Conservation (phyloP, 257 asterid genomes). For the Solanum paucissectum region DNA sequence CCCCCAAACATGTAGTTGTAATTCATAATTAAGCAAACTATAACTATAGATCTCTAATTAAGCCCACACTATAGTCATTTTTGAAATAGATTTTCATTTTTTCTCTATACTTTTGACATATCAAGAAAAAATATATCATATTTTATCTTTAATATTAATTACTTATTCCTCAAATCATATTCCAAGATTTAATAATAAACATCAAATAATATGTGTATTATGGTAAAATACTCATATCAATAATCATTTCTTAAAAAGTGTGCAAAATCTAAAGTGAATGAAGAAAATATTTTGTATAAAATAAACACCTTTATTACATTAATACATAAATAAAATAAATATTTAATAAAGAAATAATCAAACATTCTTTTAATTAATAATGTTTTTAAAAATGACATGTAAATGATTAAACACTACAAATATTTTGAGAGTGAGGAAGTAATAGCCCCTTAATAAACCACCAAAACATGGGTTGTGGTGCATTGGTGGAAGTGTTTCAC, state of each 20-base stretch:
- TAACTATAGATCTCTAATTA: background rate
- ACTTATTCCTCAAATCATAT: too few relatives aligned
- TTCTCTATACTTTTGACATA: rapidly evolving
- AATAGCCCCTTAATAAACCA: too few relatives aligned
- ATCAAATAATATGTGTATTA: too few relatives aligned
- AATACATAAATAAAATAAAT: background rate
- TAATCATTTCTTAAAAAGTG: too few relatives aligned
- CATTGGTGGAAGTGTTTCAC: too few relatives aligned
- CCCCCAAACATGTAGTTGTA: too few relatives aligned
- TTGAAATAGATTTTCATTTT: rapidly evolving
- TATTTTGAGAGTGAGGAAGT: background rate
- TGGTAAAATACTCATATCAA: too few relatives aligned
- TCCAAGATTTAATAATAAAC: rapidly evolving
- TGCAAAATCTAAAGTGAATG: rapidly evolving
- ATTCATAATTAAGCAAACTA: too few relatives aligned
- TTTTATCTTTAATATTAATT: too few relatives aligned
- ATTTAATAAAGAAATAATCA: background rate
- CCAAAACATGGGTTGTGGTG: too few relatives aligned
- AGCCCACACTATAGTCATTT: background rate
- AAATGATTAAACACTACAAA: background rate
- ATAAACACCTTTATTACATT: background rate
- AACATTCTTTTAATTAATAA: background rate
- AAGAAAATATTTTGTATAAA: background rate
- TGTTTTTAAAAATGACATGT: background rate
- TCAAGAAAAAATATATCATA: too few relatives aligned